Evolutionary conservation across 2,329 filamentous ascomycete genomes (phyloP), one percentile per base, ranked within the genome.

Genomic region (Neonectria coccinea): DNA sequence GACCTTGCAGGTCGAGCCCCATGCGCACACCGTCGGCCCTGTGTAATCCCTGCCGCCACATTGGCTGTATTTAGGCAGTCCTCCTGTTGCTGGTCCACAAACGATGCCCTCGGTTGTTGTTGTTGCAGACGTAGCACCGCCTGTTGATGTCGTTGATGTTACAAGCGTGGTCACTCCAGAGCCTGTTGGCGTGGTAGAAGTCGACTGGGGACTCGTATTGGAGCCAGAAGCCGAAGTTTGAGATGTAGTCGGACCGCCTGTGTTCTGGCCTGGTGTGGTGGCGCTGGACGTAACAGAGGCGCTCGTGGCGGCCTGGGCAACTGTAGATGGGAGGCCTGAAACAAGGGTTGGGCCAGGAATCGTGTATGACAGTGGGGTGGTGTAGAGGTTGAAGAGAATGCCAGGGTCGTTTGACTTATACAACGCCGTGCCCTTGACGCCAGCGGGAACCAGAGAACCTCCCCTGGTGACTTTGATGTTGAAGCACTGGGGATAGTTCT

Each of bases 401-500:
- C 77, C 77, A 1, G 76, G 69, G 29, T 79, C 74, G 39, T 71
- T 66, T 27, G 70, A 42, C 22, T 69, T 74, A 69, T 77, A 73
- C 27, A 77, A 70, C 18, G 71, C 62, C 4, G 74, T 76, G 22
- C 71, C 77, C 27, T 77, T 70, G 39, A 76, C 73, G 7, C 77
- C 77, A 5, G 62, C 60, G 7, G 77, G 77, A 22, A 72, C 73
- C 2, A 79, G 74, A 31, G 74, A 71, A 14, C 79, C 79, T n/a
- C 75, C 76, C 5, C 82, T 82, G 47, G 76, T 79, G 48, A 85
- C 79, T 65, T 80, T 76, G 27, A 85, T 73, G 64, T 85, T 85
- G 64, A 84, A 76, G 71, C 84, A 86, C 74, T 84, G 81, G 8
- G 84, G 83, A 68, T 86, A 86, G 65, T 81, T 80, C 74, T 86